Conservation (phyloP, 805 yeast genomes). For the Komagataella pseudopastoris region DNA sequence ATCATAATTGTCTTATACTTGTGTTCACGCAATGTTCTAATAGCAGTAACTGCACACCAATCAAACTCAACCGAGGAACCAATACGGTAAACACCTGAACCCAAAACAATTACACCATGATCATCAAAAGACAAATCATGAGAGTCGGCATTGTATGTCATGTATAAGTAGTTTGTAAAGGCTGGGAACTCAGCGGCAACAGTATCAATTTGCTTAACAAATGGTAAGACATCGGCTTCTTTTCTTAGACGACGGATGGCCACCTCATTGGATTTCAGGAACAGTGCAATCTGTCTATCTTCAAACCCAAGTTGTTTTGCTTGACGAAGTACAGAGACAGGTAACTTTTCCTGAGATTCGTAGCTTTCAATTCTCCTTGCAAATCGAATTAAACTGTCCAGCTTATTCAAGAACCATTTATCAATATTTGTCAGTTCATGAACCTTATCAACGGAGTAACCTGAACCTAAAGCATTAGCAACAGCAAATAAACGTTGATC, state of each 20-base stretch:
- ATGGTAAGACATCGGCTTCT: slow-evolving; percentile 78
- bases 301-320: slow-evolving; percentile 96
- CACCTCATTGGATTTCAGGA: slow-evolving; percentile 79
- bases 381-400: slow-evolving; percentile 60
- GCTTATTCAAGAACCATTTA: slow-evolving; percentile 90
- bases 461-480: slow-evolving; percentile 84
- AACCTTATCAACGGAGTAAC: slow-evolving; percentile 84
- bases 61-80: slow-evolving; percentile 98
- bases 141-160: slow-evolving; percentile 85
- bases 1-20: slow-evolving; percentile 91
- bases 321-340: slow-evolving; percentile 50
- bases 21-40: slow-evolving; percentile 79
- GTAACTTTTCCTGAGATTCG: slow-evolving; percentile 47
- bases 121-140: slow-evolving; percentile 85
- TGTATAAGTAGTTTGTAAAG: slow-evolving; percentile 82
- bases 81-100: slow-evolving; percentile 97
- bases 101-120: slow-evolving; percentile 88
- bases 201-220: slow-evolving; percentile 94
- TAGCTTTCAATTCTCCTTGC: slow-evolving; percentile 47
- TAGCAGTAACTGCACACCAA: slow-evolving; percentile 98
- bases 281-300: slow-evolving; percentile 90
- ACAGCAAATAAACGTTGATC: slow-evolving; percentile 94
- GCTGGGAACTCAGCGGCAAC: slow-evolving; percentile 99
- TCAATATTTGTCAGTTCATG: slow-evolving; percentile 88
- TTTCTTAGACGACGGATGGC: slow-evolving; percentile 83